Evolutionary conservation across 1,139 yeast genomes (phyloP).

Genomic region (Magnusiomyces magnusii): DNA sequence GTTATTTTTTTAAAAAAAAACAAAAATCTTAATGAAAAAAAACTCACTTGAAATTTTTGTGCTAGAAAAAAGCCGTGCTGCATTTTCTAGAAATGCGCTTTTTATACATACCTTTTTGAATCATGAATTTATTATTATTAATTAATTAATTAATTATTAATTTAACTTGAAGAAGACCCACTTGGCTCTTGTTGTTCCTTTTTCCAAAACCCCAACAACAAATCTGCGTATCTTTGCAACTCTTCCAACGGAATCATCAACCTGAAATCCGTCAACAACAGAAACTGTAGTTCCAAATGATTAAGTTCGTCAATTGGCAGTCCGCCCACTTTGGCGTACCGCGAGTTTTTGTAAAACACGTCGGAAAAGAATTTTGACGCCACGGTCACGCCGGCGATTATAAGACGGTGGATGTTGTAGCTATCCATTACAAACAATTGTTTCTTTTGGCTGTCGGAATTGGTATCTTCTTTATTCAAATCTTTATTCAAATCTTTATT

Average conservation of each 20-base stretch:
- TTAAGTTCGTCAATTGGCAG: slow-evolving; percentile 89
- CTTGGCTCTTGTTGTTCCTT: no score
- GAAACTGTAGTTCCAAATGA: slow-evolving; percentile 83
- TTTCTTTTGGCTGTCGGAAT: background rate
- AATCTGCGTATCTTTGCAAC: slow-evolving; percentile 85
- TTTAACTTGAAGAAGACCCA: no score
- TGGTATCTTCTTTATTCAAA: no score
- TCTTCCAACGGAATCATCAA: slow-evolving; percentile 87
- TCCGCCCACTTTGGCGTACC: slow-evolving; percentile 98
- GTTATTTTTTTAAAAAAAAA: no score
- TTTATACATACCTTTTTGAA: no score
- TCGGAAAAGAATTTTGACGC: slow-evolving; percentile 94
- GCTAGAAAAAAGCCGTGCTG: no score
- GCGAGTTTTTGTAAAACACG: slow-evolving; percentile 88
- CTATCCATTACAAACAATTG: slow-evolving; percentile 93
- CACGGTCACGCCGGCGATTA: slow-evolving; percentile 95
- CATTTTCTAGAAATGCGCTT: no score
- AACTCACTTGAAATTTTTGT: no score
- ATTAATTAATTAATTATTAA: no score
- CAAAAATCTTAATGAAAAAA: no score
- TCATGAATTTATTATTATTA: no score
- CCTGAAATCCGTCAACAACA: slow-evolving; percentile 75
- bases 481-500: no score
- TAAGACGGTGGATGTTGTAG: slow-evolving; percentile 86
- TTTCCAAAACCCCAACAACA: slow-evolving; percentile 77